Percentiles rank a stretch among this genome's conserved stretches.
These are phyloP conservation scores for Kwoniella sp. DNA, from an alignment of 768 basidiomycete species.

Conservation along the genomic window DNA sequence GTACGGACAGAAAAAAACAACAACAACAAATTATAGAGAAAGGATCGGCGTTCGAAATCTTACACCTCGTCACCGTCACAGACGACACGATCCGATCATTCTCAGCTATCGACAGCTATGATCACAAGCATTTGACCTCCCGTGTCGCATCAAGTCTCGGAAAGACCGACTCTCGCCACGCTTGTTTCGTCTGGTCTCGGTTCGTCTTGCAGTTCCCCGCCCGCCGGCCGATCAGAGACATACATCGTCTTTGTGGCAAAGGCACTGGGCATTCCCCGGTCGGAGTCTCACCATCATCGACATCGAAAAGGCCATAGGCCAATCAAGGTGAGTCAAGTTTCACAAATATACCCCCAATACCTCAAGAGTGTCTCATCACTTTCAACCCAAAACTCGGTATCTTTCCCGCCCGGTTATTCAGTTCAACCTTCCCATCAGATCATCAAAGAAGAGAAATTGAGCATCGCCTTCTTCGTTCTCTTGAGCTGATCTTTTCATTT, in stretches of 20 bases:
- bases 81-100: no score
- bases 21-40: background rate
- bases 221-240: background rate
- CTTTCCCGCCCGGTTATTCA: background rate
- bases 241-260: background rate
- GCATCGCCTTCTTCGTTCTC: background rate
- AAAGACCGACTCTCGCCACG: background rate
- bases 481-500: background rate
- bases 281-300: background rate
- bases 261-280: background rate
- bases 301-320: background rate
- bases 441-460: no score
- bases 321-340: background rate
- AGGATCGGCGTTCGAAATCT: background rate
- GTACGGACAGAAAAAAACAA: background rate
- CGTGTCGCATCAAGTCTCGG: background rate
- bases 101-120: no score
- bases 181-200: background rate
- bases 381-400: background rate
- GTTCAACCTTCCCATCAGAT: background rate
- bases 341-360: background rate
- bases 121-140: no score
- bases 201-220: background rate
- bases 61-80: no score
- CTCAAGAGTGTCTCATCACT: background rate